Percentiles rank a stretch among this genome's conserved stretches.
These are phyloP conservation scores for Pseudogymnoascus sp. DNA, from an alignment of 2,329 filamentous ascomycete species.

Conservation along the genomic window DNA sequence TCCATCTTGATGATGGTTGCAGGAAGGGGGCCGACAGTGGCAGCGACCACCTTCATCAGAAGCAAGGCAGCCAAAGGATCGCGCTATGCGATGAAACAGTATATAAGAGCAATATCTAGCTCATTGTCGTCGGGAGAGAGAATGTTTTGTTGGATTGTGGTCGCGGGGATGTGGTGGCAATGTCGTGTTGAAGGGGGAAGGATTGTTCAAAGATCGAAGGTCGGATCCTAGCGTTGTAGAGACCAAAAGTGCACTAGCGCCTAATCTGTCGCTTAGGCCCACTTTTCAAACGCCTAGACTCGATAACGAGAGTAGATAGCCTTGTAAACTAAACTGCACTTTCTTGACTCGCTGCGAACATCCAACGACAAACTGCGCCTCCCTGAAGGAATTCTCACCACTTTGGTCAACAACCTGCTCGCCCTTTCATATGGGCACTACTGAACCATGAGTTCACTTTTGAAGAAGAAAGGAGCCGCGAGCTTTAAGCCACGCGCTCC, in stretches of 20 bases:
- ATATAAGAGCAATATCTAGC: neutral
- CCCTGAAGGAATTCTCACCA: neutral
- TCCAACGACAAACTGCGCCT: neutral
- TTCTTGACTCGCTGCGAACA: slow-evolving; percentile 1
- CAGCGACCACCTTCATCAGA: slow-evolving; percentile 74
- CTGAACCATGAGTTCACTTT: slow-evolving; percentile 52
- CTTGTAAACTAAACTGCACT: neutral
- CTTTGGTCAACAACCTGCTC: neutral
- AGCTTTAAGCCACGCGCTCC: slow-evolving; percentile 66
- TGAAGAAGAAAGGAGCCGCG: slow-evolving; percentile 56
- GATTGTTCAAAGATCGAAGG: slow-evolving; percentile 6
- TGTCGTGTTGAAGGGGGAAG: slow-evolving; percentile 3
- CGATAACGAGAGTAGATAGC: neutral
- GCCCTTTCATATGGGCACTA: neutral
- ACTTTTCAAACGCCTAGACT: slow-evolving; percentile 5
- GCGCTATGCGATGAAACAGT: neutral
- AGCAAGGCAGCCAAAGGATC: slow-evolving; percentile 33
- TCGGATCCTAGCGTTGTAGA: slow-evolving; percentile 6
- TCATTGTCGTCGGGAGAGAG: neutral
- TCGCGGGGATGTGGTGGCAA: neutral
- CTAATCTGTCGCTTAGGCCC: neutral
- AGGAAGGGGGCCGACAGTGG: slow-evolving; percentile 64
- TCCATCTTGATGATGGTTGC: slow-evolving; percentile 93
- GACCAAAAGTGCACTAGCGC: neutral
- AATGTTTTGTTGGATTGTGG: neutral